Evolutionary conservation across 805 yeast species (phyloP), one percentile per base, ranked within the genome.

Genomic region (Ogataea nonfermentans): DNA sequence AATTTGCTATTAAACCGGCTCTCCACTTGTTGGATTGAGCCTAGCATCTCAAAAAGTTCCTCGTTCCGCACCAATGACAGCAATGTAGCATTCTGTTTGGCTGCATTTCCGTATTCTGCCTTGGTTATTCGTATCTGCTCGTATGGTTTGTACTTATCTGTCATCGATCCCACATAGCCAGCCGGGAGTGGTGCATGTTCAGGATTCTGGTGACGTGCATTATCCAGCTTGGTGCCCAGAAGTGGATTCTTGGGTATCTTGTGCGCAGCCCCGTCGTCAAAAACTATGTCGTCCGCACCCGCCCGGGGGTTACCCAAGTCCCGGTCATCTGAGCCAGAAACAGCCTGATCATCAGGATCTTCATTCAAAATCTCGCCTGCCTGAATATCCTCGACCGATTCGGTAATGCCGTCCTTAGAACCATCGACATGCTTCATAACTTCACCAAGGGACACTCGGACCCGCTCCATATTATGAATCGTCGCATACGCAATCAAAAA

Each of bases 31-130:
- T 65, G 63, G 22, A 71, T 61, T 7, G 76, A 67, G 29, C 57
- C 62, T 10, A 73, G 42, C 41, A 71, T 62, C n/a, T 57, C 65
- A 42, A 48, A 65, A 4, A 70, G 27, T 29, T 73, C 77, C 11
- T 46, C 41, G 49, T 72, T 71, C 35, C 75, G 52, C 44, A 73
- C 72, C 12, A 73, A 53, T 11, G 73, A 61, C 29, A 71, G 75
- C 51, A 86, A 68, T 0, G 87, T 78, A 4, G 89, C 93, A 47
- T 76, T 81, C 48, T 49, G 43, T 69, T 78, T 35, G 62, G 17
- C 28, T 8, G 37, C 41, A 15, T 41, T 39, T 10, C 47, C 46
- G 19, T 16, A 34, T 24, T 25, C 32, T 3, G 32, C 35, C 37
- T 52, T 52, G 16, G 51, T 47, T 2, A 34, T 35, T 20, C 61